phyloP scores from a whole-genome alignment of 2,329 filamentous ascomycete genomes.

The Orbilia ellipsospora region DNA sequence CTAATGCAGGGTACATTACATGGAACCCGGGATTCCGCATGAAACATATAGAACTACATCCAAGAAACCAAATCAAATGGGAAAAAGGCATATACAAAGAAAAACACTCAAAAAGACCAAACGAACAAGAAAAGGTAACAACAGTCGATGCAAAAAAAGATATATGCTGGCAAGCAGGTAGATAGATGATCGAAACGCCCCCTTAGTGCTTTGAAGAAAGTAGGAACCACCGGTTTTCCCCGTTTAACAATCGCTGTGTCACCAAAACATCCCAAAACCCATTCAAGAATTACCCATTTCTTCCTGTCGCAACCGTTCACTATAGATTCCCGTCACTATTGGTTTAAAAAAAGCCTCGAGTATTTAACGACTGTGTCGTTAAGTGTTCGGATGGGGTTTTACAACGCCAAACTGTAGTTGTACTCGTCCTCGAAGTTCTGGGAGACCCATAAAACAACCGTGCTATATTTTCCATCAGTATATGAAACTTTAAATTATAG shows the following conservation, averaged over 20 bases:
- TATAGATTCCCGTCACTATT: too few relatives aligned
- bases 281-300: too few relatives aligned
- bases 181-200: slow-evolving; percentile 22
- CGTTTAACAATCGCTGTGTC: too few relatives aligned
- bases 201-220: slow-evolving; percentile 4
- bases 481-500: slow-evolving; percentile 10
- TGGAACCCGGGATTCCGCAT: slow-evolving; percentile 1
- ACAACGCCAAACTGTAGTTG: slow-evolving; percentile 75
- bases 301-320: too few relatives aligned
- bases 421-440: slow-evolving; percentile 81
- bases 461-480: slow-evolving; percentile 63
- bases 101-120: slow-evolving; percentile 2
- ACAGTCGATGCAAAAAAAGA: slow-evolving; percentile 1
- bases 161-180: slow-evolving; percentile 1
- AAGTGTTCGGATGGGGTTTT: slow-evolving; percentile 12
- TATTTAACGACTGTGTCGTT: too few relatives aligned
- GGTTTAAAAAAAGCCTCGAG: too few relatives aligned
- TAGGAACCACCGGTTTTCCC: too few relatives aligned
- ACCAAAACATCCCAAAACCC: too few relatives aligned
- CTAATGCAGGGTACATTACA: neutral
- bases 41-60: slow-evolving; percentile 9
- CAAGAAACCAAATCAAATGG: neutral
- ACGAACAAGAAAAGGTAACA: neutral
- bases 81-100: slow-evolving; percentile 6
- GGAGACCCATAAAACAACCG: slow-evolving; percentile 74